Conservation (phyloP, 805 yeast species). For the Starmerella floris region DNA sequence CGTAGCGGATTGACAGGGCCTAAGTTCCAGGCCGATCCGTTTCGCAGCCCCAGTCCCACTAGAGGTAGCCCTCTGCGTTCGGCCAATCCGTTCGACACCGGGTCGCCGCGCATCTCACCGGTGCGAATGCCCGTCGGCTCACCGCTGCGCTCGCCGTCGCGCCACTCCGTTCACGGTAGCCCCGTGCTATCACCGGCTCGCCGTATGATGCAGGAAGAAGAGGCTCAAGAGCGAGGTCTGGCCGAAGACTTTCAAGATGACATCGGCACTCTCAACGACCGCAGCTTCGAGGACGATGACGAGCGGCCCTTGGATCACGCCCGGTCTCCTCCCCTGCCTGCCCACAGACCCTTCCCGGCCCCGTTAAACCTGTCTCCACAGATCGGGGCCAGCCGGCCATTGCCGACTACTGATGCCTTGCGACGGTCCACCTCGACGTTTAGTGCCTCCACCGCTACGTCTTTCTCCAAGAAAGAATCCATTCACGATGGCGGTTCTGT, state of each 20-base stretch:
- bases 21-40: not conserved
- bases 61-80: slow-evolving; percentile 14
- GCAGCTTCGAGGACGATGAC: slow-evolving; percentile 1
- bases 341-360: not conserved
- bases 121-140: slow-evolving; percentile 14
- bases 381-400: slow-evolving; percentile 1
- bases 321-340: not conserved
- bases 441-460: slow-evolving; percentile 11
- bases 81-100: slow-evolving; percentile 17
- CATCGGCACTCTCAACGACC: not conserved
- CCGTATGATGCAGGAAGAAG: slow-evolving; percentile 8
- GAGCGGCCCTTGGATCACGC: not conserved
- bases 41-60: slow-evolving; percentile 1
- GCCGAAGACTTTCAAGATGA: not conserved
- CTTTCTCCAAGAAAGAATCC: slow-evolving; percentile 3
- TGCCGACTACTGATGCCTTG: slow-evolving; percentile 8
- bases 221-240: not conserved
- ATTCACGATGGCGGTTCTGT: slow-evolving; percentile 11
- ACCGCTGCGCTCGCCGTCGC: slow-evolving; percentile 1
- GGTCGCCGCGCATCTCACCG: slow-evolving; percentile 17
- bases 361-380: not conserved
- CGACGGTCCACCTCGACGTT: slow-evolving; percentile 12
- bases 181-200: slow-evolving; percentile 19
- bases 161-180: slow-evolving; percentile 15
- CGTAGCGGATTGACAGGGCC: not conserved